Evolutionary conservation across 352 stramenopile species (phyloP), one percentile per base, ranked within the genome.

Genomic region (Globisporangium sylvaticum): DNA sequence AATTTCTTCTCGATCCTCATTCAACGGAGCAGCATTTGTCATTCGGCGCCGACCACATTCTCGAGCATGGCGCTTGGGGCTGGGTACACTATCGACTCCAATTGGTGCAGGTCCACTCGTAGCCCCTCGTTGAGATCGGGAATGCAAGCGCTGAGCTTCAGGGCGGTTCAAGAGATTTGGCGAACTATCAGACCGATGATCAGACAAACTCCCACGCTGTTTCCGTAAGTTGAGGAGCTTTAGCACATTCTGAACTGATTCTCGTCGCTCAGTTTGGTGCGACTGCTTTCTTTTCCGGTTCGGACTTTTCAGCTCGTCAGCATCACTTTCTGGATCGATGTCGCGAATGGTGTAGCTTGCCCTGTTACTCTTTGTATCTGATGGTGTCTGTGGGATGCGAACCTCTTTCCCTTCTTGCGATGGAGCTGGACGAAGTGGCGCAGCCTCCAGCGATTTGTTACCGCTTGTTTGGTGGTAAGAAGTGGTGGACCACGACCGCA

Each of bases 191-290:
- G 46, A 29, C 18, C 65, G 62, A 18, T 57, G 56, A 10, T 42
- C 37, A 27, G 37, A 0, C 8, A 62, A 18, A 10, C 24, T 46
- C 27, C 27, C 42, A 9, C 60, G 72, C 37, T 81, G 68, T 57
- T 86, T 84, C 7, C 76, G 70, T 2, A 90, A 69, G 55, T 73
- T 81, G 50, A 90, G 73, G 12, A 90, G 70, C 52, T 79, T 87
- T 24, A 90, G 67, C 8, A 78, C 78, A 20, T 88, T 90, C 24
- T 72, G 68, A 59, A 81, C 67, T n/a, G 76, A 80, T 44, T 79
- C 69, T 62, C 18, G 65, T 66, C 68, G 68, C 15, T 52, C 39
- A 8, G 18, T 74, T n/a, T 32, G 27, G 10, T 74, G 52, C 9
- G 61, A 8, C 62, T 52, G 31, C 50, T 57, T 70, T 10, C 27